Evolutionary conservation across 2,329 filamentous ascomycete genomes (phyloP).

Genomic region (Fusarium odoratissimum): DNA sequence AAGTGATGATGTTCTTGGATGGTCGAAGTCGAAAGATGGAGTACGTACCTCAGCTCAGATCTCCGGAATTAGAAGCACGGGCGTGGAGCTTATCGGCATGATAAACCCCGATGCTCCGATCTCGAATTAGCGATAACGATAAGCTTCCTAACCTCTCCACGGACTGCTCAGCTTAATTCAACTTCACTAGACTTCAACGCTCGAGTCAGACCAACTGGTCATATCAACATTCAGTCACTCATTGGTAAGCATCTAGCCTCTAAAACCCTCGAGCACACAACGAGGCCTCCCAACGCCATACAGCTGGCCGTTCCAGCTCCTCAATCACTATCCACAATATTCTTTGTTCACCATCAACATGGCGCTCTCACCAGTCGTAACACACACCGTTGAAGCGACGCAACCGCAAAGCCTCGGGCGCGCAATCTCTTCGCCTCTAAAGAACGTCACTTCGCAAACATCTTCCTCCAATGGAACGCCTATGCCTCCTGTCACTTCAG

Average conservation of each 20-base stretch:
- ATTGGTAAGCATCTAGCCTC: neutral
- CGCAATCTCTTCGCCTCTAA: slow-evolving; percentile 58
- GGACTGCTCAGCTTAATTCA: neutral
- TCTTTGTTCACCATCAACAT: slow-evolving; percentile 47
- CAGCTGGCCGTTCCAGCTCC: slow-evolving; percentile 24
- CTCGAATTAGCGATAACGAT: slow-evolving; percentile 30
- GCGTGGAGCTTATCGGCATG: slow-evolving; percentile 10
- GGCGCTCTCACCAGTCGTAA: slow-evolving; percentile 61
- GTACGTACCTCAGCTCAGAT: neutral
- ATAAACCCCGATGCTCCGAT: slow-evolving; percentile 32
- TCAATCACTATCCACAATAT: neutral
- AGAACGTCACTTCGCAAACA: slow-evolving; percentile 50
- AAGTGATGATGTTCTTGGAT: neutral
- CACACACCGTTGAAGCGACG: slow-evolving; percentile 51
- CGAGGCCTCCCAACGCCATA: neutral
- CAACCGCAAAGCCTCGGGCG: slow-evolving; percentile 44
- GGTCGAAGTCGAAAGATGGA: neutral
- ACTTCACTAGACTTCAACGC: neutral
- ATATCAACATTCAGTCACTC: neutral
- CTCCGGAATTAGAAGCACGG: neutral
- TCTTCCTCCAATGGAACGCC: slow-evolving; percentile 60
- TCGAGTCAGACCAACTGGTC: neutral
- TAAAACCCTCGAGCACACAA: neutral
- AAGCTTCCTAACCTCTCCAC: slow-evolving; percentile 7
- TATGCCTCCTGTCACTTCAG: slow-evolving; percentile 47